Evolutionary conservation across 2,329 filamentous ascomycete species (phyloP), one percentile per base, ranked within the genome.

Genomic region (Fusarium continuum): DNA sequence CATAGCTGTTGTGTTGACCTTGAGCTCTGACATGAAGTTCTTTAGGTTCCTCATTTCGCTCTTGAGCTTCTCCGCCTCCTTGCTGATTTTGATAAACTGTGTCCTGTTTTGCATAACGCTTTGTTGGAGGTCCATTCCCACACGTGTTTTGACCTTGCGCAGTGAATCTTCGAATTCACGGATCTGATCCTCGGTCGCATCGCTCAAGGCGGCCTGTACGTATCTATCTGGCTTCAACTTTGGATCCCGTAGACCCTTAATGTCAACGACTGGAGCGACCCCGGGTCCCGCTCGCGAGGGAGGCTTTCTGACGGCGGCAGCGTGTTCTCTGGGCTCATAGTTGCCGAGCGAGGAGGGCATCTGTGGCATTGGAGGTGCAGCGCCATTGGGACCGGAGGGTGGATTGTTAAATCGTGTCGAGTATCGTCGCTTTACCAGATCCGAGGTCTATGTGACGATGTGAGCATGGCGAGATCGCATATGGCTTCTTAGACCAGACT

Each of bases 41-140:
- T 91, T 88, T 26, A 99, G 85, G 7, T 91, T 91, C 47, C 92
- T 87, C 95, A 99, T 98, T 76, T 99, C 95, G 51, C 88, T 87
- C 78, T 98, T 98, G 55, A 99, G 86, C 79, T 97, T 97, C 78
- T 99, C 95, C 3, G 96, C 95, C 79, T 99, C 95, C 78, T 98
- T 97, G 75, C 93, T 97, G 76, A 99, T 98, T 77, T 96, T 96
- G 82, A 99, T 98, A 74, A 99, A 99, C 72, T 98, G 95, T 0
- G 92, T 96, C 43, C 95, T 88, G 77, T 99, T 99, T 76, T 97
- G 93, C 77, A 96, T 94, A 45, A 99, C 91, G 77, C 93, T 98
- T 73, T 96, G 92, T 76, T 98, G 94, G 19, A 99, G 82, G 69
- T 98, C 93, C 43, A 88, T 84, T 6, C 90, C 89, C 8, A 92